Conservation (phyloP, 352 stramenopile species). For the Blastocystis hominis region DNA sequence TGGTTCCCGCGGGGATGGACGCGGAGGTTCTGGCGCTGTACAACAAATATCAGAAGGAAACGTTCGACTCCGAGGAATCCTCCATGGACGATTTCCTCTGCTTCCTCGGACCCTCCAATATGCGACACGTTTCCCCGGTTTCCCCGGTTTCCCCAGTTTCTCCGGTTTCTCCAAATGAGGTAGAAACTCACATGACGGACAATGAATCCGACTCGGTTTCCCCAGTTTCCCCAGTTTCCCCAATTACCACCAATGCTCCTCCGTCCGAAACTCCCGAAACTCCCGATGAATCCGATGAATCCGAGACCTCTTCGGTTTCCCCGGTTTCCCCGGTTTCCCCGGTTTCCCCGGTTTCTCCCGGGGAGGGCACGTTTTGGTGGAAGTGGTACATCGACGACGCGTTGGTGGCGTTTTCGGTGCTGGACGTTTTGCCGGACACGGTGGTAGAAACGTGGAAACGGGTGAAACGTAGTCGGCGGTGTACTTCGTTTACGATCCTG, state of each 20-base stretch:
- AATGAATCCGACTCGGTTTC: too few relatives aligned
- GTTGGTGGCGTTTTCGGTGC: not conserved
- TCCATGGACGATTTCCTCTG: not conserved
- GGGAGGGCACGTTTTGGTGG: not conserved
- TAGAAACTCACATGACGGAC: too few relatives aligned
- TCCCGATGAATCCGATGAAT: not conserved
- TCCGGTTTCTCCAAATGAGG: too few relatives aligned
- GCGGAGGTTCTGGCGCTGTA: not conserved
- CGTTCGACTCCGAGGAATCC: not conserved
- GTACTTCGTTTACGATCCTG: not conserved
- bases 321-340: too few relatives aligned
- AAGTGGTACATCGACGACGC: constrained; percentile 36
- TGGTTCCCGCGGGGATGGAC: not conserved
- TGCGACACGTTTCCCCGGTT: not conserved
- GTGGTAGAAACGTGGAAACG: not conserved
- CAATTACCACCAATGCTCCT: too few relatives aligned
- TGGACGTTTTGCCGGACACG: not conserved
- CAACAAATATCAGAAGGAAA: not conserved
- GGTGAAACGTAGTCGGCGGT: not conserved
- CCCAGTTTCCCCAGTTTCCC: too few relatives aligned
- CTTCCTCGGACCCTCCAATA: not conserved
- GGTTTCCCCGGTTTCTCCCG: too few relatives aligned
- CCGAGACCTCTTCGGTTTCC: too few relatives aligned
- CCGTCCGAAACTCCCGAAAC: not conserved
- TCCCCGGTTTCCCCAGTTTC: too few relatives aligned